phyloP scores from a whole-genome alignment of 1,139 yeast genomes.

The Yamadazyma conglobata region DNA sequence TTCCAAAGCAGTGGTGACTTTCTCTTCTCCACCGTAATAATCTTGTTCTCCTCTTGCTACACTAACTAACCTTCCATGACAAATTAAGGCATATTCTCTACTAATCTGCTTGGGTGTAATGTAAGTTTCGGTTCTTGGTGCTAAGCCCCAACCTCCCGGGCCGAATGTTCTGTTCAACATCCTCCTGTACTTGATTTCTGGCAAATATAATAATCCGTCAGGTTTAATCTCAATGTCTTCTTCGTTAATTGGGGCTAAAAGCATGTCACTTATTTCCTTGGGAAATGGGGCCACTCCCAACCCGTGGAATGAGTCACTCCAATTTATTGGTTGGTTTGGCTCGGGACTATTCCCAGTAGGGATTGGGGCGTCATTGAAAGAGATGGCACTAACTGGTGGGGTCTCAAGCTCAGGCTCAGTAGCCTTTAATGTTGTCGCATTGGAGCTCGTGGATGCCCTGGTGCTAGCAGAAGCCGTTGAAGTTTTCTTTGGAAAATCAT shows the following conservation, averaged over 20 bases:
- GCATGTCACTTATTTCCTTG: constrained; percentile 52
- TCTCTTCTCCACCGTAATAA: constrained; percentile 76
- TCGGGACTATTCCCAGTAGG: constrained; percentile 3
- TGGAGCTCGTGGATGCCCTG: constrained; percentile 2
- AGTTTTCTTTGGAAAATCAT: constrained; percentile 10
- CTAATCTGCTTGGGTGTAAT: constrained; percentile 65
- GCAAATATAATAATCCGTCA: constrained; percentile 85
- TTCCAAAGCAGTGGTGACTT: constrained; percentile 93
- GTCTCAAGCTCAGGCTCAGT: constrained; percentile 3
- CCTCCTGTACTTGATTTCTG: constrained; percentile 92
- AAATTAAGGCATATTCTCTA: constrained; percentile 83
- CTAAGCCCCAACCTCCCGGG: constrained; percentile 99
- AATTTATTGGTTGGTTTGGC: constrained; percentile 36
- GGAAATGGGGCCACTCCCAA: constrained; percentile 75
- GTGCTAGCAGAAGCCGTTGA: constrained; percentile 1
- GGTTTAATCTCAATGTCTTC: constrained; percentile 91
- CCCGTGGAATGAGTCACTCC: constrained; percentile 82
- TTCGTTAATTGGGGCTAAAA: constrained; percentile 57
- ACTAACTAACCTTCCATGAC: constrained; percentile 84
- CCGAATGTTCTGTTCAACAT: constrained; percentile 89
- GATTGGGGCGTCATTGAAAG: constrained; percentile 11
- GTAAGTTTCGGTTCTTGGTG: constrained; percentile 83
- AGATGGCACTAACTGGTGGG: constrained; percentile 1
- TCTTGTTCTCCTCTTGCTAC: constrained; percentile 97
- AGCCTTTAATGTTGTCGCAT: background rate